Evolutionary conservation across 768 basidiomycete species (phyloP).

Genomic region (Peribolospora baueri): DNA sequence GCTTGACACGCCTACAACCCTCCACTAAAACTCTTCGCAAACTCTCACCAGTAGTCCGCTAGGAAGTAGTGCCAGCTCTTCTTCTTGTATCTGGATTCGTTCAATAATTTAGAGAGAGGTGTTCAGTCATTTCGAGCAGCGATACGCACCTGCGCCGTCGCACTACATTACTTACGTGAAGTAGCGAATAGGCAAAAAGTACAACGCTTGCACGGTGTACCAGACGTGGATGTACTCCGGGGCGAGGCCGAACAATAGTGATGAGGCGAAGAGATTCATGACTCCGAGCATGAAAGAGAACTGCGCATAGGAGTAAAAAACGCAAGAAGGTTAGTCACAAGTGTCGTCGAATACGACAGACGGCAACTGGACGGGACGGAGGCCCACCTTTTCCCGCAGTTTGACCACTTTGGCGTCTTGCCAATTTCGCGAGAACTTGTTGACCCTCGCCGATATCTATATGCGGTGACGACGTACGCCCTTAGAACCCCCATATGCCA

Average conservation of each 20-base stretch:
- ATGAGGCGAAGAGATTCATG: constrained; percentile 44
- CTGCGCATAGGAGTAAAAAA: constrained; percentile 64
- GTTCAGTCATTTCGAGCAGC: too few relatives aligned
- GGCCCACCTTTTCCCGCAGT: constrained; percentile 38
- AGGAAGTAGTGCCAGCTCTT: constrained; percentile 86
- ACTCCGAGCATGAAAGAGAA: background rate
- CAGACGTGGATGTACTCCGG: constrained; percentile 67
- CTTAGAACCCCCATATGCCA: too few relatives aligned
- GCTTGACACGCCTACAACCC: constrained; percentile 15
- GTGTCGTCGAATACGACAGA: background rate
- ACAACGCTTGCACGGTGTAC: constrained; percentile 52
- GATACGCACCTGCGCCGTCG: too few relatives aligned
- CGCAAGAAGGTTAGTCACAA: constrained; percentile 4
- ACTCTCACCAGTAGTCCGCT: constrained; percentile 29
- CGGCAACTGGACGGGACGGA: background rate
- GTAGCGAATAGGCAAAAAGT: constrained; percentile 56
- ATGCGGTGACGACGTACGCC: too few relatives aligned
- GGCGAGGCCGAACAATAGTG: constrained; percentile 63
- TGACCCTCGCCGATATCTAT: constrained; percentile 43
- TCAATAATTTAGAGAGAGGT: too few relatives aligned
- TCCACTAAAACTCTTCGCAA: background rate
- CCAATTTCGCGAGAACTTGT: constrained; percentile 23
- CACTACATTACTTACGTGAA: constrained; percentile 23
- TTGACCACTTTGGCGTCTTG: constrained; percentile 36
- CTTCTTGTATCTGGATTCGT: constrained; percentile 41